Base-by-base conservation (phyloP, 805 yeast species). In the Kodamaea kakaduensis region DNA sequence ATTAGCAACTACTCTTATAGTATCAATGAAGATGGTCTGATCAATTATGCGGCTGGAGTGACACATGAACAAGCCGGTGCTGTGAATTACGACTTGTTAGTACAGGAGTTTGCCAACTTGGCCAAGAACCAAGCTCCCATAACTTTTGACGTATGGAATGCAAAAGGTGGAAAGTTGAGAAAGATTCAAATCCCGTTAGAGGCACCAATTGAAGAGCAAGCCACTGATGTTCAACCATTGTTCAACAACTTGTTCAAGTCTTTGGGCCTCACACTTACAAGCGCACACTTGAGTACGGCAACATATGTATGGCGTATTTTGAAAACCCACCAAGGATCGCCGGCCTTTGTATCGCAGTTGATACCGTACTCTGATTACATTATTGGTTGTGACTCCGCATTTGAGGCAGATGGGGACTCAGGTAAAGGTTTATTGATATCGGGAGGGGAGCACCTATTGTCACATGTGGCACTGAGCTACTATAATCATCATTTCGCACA, bases 271-370 rank as follows among this genome's bases (percentile, higher is more conserved):
- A 64, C 82, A 9, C 64, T 87, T 1, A 94, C 86, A 51, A 78
- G 94, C 66, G 77, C 87, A 1, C 87, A 94, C 13, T 51, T 88
- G 25, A 67, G 73, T 19, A 74, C 87, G 0, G 77, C 95, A 0
- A 83, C 90, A 1, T 81, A 76, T 51, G 94, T 88, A 9, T 90
- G 96, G 83, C 94, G 88, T 47, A 78, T 90, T 23, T 59, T 90
- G 36, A 75, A 74, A 40, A 79, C 90, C 9, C 79, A 81, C 38
- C 77, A 78, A 9, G 74, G 75, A 38, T 76, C 88, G 0, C 96
- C 97, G 0, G 96, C 96, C 0, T 82, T 81, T 45, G 62, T 62
- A 33, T 86, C 96, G 0, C 95, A 93, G 10, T 71, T 90, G 25
- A 69, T 85, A 22, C 88, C 96, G 0, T 84, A 84, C 48, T 73